phyloP scores from a whole-genome alignment of 345 rosid species.

The Eucalyptus regnans region DNA sequence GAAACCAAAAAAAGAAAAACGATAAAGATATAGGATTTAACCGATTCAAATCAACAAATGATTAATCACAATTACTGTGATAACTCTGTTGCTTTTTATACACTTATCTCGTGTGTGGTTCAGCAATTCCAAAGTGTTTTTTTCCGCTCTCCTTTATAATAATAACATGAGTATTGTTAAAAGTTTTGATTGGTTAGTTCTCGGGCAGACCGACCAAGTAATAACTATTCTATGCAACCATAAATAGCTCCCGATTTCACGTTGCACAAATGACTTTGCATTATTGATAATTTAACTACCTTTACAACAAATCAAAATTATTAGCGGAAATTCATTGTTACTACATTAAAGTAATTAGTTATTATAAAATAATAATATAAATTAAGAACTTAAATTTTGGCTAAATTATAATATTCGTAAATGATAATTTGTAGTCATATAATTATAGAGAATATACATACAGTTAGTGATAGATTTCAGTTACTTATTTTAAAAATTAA shows the following conservation, averaged over 20 bases:
- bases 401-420: not conserved
- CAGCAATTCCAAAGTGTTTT: not conserved
- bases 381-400: too few relatives aligned
- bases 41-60: not conserved
- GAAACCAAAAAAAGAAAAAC: too few relatives aligned
- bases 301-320: not conserved
- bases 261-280: not conserved
- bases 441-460: not conserved
- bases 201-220: not conserved
- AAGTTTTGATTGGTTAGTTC: not conserved
- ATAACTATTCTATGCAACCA: not conserved
- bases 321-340: not conserved
- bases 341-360: not conserved
- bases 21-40: too few relatives aligned
- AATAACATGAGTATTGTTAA: not conserved
- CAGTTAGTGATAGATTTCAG: not conserved
- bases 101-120: not conserved
- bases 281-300: not conserved
- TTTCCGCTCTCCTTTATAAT: not conserved
- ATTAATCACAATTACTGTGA: not conserved
- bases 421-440: not conserved
- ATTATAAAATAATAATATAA: too few relatives aligned
- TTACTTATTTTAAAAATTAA: rapidly evolving
- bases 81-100: not conserved
- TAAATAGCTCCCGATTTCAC: not conserved